Conservation (phyloP, 2,329 filamentous ascomycete genomes). For the Botrytis elliptica region DNA sequence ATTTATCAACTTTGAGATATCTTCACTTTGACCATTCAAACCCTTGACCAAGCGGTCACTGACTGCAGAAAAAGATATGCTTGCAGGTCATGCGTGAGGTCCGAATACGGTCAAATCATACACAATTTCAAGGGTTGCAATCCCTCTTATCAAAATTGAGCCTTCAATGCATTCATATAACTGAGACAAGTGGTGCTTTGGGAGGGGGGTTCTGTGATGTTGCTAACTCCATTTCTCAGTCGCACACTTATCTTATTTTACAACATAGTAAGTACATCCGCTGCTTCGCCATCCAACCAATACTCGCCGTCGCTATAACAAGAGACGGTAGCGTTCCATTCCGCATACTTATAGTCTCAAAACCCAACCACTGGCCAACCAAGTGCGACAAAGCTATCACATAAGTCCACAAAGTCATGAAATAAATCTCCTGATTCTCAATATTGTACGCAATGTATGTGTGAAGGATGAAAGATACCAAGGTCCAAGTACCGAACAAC, state of each 20-base stretch:
- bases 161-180: not conserved
- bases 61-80: not conserved
- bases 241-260: not conserved
- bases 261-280: not conserved
- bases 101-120: not conserved
- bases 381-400: constrained; percentile 51
- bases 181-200: not conserved
- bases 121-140: not conserved
- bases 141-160: not conserved
- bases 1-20: not conserved
- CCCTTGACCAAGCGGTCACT: not conserved
- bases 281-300: not conserved
- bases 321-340: not conserved
- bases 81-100: not conserved
- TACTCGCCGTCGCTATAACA: not conserved
- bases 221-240: not conserved
- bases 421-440: constrained; percentile 53
- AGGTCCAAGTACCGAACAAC: constrained; percentile 68
- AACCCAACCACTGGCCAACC: not conserved
- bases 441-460: constrained; percentile 66
- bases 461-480: constrained; percentile 57
- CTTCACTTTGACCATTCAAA: not conserved
- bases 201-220: not conserved
- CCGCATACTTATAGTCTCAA: not conserved
- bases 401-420: constrained; percentile 62